phyloP scores from a whole-genome alignment of 1,284 basidiomycete species.

The Naganishia liquefaciens region DNA sequence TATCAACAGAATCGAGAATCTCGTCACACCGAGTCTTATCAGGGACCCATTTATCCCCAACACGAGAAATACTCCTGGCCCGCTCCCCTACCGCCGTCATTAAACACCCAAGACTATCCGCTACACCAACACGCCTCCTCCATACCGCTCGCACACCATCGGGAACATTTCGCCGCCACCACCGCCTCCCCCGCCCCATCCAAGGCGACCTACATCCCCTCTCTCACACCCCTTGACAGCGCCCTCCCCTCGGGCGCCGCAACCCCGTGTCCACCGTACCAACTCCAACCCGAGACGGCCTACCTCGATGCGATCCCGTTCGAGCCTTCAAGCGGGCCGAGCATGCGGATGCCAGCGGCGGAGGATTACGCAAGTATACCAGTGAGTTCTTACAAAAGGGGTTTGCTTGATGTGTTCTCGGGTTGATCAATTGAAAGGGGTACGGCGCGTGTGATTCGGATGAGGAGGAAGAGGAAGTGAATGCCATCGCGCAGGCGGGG shows the following conservation, averaged over 20 bases:
- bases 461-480: not conserved
- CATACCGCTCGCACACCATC: too few species aligned
- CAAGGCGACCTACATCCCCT: not conserved
- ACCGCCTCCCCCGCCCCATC: not conserved
- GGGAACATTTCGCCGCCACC: not conserved
- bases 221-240: not conserved
- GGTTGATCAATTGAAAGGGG: too few species aligned
- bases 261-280: slow-evolving; percentile 7
- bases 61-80: too few species aligned
- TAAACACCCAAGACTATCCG: too few species aligned
- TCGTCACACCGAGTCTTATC: too few species aligned
- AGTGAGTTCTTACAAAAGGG: not conserved
- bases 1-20: too few species aligned
- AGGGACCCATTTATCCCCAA: too few species aligned
- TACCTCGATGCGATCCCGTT: slow-evolving; percentile 10
- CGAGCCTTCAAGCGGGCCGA: not conserved
- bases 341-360: slow-evolving; percentile 1
- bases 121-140: too few species aligned
- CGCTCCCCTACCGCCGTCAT: too few species aligned
- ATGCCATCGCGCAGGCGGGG: not conserved
- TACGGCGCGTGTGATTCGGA: slow-evolving; percentile 10
- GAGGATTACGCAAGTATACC: slow-evolving; percentile 22
- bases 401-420: too few species aligned
- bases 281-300: not conserved
- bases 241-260: not conserved